Base-by-base conservation (phyloP, 2,329 filamentous ascomycete species). In the Diaporthe nobilis region DNA sequence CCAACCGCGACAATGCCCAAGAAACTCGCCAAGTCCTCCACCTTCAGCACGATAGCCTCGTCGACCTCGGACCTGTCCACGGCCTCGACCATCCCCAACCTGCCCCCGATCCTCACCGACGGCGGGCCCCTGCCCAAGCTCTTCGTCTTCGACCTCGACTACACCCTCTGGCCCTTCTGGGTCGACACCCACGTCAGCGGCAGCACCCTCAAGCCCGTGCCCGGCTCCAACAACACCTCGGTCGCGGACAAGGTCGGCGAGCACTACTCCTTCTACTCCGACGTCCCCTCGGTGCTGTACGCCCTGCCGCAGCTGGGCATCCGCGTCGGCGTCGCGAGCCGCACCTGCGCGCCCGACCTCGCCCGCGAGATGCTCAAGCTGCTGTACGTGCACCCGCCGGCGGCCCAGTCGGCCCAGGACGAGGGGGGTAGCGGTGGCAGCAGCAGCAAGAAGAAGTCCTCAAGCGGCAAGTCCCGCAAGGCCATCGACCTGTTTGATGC, bases 161-260 rank as follows among this genome's bases (percentile, higher is more conserved):
- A 98, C 88, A 98, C 97, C 0, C 89, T 98, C n/a, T 98, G 96
- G 97, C 95, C 96, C 6, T 98, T 98, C 86, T 98, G 96, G 96
- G 93, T 98, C 1, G 97, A 98, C 87, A 98, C 95, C 4, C 96
- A 98, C 85, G 94, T 97, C 80, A 91, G 92, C 34, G 75, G 75
- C 42, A 90, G 92, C 9, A 96, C 95, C 0, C 85, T 98, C 25
- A 89, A 89, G 78, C 80, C 87, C 9, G 85, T 87, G 72, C 74
- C 86, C 0, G 77, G 63, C 12, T 60, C 82, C 10, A 84, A 84
- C 85, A 86, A 81, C 76, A 82, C 80, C 78, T 82, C 79, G 70
- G 86, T 85, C 72, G 84, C 86, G 28, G 91, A 93, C 82, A 86
- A 87, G 78, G 85, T 86, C 76, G 92, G 92, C 82, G 93, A 95